These are phyloP conservation scores for Anaeramoeba flamelloides DNA, from an alignment of 78 protist species.

Conservation along the genomic window DNA sequence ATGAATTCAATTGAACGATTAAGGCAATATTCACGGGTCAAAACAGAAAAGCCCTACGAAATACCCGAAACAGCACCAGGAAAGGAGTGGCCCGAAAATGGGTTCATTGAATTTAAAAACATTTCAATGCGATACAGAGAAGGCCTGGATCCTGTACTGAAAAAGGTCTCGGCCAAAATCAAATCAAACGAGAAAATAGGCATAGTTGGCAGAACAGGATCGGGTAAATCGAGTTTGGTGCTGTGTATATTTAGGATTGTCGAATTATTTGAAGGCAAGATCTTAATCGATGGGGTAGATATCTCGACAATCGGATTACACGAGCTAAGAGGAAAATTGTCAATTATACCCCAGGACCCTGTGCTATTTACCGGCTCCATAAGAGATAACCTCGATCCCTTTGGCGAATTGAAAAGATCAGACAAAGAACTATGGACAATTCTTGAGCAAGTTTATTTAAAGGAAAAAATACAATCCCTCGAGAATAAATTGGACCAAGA, in stretches of 20 bases:
- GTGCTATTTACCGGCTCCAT: constrained; percentile 13
- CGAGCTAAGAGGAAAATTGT: constrained; percentile 5
- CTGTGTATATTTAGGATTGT: constrained; percentile 6
- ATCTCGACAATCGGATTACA: background rate
- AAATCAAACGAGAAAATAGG: constrained; percentile 3
- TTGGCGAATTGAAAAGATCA: background rate
- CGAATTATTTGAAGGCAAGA: background rate
- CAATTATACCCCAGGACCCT: constrained; percentile 39
- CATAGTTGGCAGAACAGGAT: constrained; percentile 21
- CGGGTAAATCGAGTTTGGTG: constrained; percentile 9
- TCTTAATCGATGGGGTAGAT: constrained; percentile 30
- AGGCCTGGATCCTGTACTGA: background rate
- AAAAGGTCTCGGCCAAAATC: background rate
- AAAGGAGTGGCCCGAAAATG: background rate
- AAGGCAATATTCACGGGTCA: background rate
- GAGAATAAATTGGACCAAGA: background rate
- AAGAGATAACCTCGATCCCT: constrained; percentile 21
- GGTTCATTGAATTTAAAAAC: background rate
- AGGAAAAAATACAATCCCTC: too few relatives aligned
- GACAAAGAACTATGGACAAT: constrained; percentile 11
- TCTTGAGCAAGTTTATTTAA: background rate
- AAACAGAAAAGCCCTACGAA: background rate
- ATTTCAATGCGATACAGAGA: background rate
- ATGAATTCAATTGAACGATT: constrained; percentile 38
- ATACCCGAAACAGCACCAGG: background rate